Evolutionary conservation across 352 stramenopile species (phyloP).

Genomic region (Phytophthora colocasiae): DNA sequence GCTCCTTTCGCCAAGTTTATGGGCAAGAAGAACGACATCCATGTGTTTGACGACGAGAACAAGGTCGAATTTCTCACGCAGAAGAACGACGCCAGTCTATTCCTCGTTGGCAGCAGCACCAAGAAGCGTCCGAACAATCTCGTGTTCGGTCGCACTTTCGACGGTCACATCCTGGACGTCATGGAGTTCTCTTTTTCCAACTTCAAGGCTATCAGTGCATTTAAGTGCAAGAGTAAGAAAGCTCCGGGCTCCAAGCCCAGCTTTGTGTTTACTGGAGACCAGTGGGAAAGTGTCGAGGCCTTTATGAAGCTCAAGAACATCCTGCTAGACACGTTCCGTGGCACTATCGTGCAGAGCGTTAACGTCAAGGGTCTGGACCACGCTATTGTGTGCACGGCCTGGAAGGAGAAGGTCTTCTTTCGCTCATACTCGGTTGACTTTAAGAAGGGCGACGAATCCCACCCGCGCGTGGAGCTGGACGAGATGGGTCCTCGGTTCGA

Average conservation of each 20-base stretch:
- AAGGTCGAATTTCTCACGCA: slow-evolving; percentile 94
- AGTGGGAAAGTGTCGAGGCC: slow-evolving; percentile 92
- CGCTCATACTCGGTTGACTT: slow-evolving; percentile 97
- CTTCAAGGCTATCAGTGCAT: slow-evolving; percentile 95
- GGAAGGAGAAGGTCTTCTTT: slow-evolving; percentile 94
- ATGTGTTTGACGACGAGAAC: slow-evolving; percentile 94
- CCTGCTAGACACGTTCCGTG: slow-evolving; percentile 97
- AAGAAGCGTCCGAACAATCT: slow-evolving; percentile 99
- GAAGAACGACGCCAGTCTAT: slow-evolving; percentile 98
- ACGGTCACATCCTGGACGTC: slow-evolving; percentile 98
- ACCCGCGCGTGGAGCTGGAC: slow-evolving; percentile 89
- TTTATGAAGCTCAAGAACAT: slow-evolving; percentile 96
- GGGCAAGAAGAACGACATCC: slow-evolving; percentile 94
- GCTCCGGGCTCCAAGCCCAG: slow-evolving; percentile 95
- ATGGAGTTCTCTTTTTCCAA: slow-evolving; percentile 97
- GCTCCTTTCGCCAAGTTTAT: slow-evolving; percentile 90
- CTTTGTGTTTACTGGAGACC: slow-evolving; percentile 96
- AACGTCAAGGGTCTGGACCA: slow-evolving; percentile 97
- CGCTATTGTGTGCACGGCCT: slow-evolving; percentile 97
- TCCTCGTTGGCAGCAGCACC: slow-evolving; percentile 96
- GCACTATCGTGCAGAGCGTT: slow-evolving; percentile 95
- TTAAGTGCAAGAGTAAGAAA: slow-evolving; percentile 93
- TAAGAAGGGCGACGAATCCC: slow-evolving; percentile 87
- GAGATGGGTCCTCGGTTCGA: slow-evolving; percentile 93
- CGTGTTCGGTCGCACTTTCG: slow-evolving; percentile 97